Base-by-base conservation (phyloP, 1,139 yeast species). In the Magnusiomyces fungicola region DNA sequence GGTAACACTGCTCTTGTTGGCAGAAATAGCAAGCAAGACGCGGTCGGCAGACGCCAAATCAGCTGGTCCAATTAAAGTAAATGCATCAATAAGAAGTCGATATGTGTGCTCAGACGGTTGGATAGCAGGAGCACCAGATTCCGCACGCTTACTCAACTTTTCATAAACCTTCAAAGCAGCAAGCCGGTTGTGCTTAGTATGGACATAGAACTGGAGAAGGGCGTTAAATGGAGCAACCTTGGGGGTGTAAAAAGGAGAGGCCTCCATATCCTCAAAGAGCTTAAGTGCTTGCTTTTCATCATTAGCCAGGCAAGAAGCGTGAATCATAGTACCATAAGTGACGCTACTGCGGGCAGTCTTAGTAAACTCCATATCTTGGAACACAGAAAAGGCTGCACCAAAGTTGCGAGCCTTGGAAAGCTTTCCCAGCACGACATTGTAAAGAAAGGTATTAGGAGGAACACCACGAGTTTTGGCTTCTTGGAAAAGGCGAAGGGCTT, bases 251-350 rank as follows among this genome's bases (percentile, higher is more conserved):
- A 54, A 53, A 6, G 64, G 58, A 18, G 62, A 58, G 1, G 42
- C 36, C 45, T 69, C 70, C 71, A 70, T 66, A 46, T 67, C 70
- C 18, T 56, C 58, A 38, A 71, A 67, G 29, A 69, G 53, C 19
- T 50, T 50, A 48, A 56, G 59, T 1, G 75, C 74, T 27, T 50
- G 51, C n/a, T 48, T 59, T 14, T 59, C 69, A 38, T 67, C 65
- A 12, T 67, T 71, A 12, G 68, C 66, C 2, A 70, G 61, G 46
- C 71, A 66, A 45, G 69, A 64, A 9, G 72, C 71, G 45, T 64
- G 61, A 47, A 71, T 68, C 64, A 71, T 64, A 14, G 70, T 66
- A 18, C 73, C 74, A 50, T 67, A 70, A 1, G 74, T 69, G 25
- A 68, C 62, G 32, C 62, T 61, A 19, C 58, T 58, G 50, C 63